Conservation (phyloP, 2,329 filamentous ascomycete species). For the Nakataea oryzae region DNA sequence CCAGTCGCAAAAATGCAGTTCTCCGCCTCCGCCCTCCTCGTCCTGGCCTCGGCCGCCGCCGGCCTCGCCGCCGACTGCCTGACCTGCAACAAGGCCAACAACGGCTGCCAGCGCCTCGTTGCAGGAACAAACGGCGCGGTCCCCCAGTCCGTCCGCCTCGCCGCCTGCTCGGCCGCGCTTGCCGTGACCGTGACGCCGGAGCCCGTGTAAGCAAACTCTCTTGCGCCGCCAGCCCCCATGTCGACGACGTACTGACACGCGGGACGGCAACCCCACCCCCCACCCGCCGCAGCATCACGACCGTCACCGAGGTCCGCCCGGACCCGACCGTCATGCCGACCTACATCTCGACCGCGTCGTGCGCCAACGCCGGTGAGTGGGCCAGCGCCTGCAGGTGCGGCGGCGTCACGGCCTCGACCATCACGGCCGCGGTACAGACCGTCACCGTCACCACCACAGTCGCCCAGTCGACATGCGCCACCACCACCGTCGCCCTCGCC, state of each 20-base stretch:
- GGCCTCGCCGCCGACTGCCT: slow-evolving; percentile 10
- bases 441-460: neutral
- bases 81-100: slow-evolving; percentile 1
- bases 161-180: neutral
- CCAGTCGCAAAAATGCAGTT: slow-evolving; percentile 6
- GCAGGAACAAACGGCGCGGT: neutral
- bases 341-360: neutral
- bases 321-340: neutral
- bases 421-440: neutral
- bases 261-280: too few relatives aligned
- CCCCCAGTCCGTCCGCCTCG: neutral
- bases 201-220: neutral
- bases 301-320: neutral
- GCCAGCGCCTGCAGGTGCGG: neutral
- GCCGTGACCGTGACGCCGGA: neutral
- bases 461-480: neutral
- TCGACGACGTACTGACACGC: neutral
- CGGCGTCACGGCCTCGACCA: neutral
- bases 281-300: neutral
- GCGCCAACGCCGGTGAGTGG: neutral
- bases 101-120: slow-evolving; percentile 6
- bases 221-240: neutral
- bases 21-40: slow-evolving; percentile 13
- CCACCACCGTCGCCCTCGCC: neutral
- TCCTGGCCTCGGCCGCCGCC: slow-evolving; percentile 8